Conservation (phyloP, 2,329 filamentous ascomycete species). For the Rhynchosporium graminicola region DNA sequence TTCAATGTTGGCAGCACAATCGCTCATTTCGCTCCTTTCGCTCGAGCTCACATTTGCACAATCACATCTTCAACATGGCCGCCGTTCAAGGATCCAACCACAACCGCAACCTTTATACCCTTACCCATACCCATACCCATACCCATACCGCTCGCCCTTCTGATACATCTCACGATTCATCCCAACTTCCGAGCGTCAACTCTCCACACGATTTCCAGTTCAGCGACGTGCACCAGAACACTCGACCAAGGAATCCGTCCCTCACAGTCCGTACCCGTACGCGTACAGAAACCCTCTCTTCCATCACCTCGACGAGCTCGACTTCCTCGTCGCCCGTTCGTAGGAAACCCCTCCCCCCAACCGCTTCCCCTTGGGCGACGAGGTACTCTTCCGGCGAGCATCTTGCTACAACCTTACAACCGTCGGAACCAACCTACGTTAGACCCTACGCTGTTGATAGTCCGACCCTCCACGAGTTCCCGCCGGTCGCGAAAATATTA, state of each 20-base stretch:
- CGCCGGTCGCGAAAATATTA: slow-evolving; percentile 33
- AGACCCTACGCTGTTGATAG: slow-evolving; percentile 59
- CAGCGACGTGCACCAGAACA: background rate
- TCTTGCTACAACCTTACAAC: slow-evolving; percentile 43
- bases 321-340: slow-evolving; percentile 45
- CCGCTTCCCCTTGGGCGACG: slow-evolving; percentile 53
- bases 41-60: background rate
- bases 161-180: slow-evolving; percentile 40
- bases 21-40: slow-evolving; percentile 6
- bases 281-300: slow-evolving; percentile 27
- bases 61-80: slow-evolving; percentile 31
- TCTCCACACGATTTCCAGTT: slow-evolving; percentile 9
- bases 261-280: slow-evolving; percentile 27
- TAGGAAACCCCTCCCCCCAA: slow-evolving; percentile 61
- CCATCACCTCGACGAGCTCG: slow-evolving; percentile 29
- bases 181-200: slow-evolving; percentile 24
- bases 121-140: background rate
- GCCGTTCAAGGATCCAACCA: slow-evolving; percentile 19
- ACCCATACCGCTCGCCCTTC: slow-evolving; percentile 20
- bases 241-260: slow-evolving; percentile 27
- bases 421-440: slow-evolving; percentile 55
- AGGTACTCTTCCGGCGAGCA: slow-evolving; percentile 49
- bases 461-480: slow-evolving; percentile 63
- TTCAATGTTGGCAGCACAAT: slow-evolving; percentile 31
- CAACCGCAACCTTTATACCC: background rate